Evolutionary conservation across 2,329 filamentous ascomycete species (phyloP).

Genomic region (Mycosphaerella sp.): DNA sequence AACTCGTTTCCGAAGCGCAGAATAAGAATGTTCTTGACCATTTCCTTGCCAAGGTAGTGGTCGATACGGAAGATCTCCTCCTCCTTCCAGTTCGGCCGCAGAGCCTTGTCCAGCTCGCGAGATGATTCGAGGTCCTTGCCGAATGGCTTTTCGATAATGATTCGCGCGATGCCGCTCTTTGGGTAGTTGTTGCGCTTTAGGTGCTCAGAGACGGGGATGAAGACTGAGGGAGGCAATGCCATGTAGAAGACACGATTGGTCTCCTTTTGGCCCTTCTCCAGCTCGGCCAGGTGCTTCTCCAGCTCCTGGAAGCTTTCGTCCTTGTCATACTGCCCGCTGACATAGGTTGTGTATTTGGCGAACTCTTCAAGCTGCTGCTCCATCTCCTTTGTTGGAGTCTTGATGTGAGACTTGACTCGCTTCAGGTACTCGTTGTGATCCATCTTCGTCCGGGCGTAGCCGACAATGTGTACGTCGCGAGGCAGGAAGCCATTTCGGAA

Average conservation of each 20-base stretch:
- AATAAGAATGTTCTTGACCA: constrained; percentile 99
- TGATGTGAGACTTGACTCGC: constrained; percentile 96
- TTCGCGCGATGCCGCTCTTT: constrained; percentile 77
- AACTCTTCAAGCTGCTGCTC: constrained; percentile 94
- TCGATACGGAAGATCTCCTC: constrained; percentile 99
- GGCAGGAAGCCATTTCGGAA: constrained; percentile 98
- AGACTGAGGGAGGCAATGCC: constrained; percentile 95
- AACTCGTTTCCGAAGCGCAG: constrained; percentile 98
- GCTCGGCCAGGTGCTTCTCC: constrained; percentile 73
- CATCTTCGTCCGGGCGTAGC: constrained; percentile 99
- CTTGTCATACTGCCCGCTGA: constrained; percentile 96
- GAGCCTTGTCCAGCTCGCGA: constrained; percentile 85
- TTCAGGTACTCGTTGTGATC: constrained; percentile 92
- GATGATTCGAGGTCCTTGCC: constrained; percentile 95
- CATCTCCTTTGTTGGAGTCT: constrained; percentile 94
- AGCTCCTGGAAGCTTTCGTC: constrained; percentile 88
- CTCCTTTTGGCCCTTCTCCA: constrained; percentile 77
- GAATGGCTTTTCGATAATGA: constrained; percentile 99
- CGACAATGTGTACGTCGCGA: constrained; percentile 92
- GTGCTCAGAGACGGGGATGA: constrained; percentile 95
- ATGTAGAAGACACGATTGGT: constrained; percentile 97
- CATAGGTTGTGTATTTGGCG: constrained; percentile 78
- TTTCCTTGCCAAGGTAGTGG: constrained; percentile 99
- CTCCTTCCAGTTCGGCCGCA: constrained; percentile 97
- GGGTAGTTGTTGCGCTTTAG: constrained; percentile 98